phyloP scores from a whole-genome alignment of 257 asterid species.

The Petrea volubilis region DNA sequence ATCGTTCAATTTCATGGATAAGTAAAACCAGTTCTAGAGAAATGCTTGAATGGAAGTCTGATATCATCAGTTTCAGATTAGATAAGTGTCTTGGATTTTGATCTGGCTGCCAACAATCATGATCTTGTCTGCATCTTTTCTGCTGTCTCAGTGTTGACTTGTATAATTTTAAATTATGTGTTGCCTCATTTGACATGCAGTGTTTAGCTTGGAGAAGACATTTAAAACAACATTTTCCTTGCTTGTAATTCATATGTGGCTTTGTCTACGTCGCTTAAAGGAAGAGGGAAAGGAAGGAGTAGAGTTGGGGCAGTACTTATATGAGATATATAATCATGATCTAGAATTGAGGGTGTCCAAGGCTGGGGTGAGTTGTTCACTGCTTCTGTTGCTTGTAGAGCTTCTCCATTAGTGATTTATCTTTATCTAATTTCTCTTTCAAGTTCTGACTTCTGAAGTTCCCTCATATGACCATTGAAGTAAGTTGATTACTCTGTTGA shows the following conservation, averaged over 20 bases:
- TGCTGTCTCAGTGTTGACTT: slow-evolving; percentile 14
- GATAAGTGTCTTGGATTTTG: background rate
- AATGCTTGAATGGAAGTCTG: background rate
- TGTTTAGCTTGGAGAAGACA: slow-evolving; percentile 92
- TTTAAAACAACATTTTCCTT: slow-evolving; percentile 84
- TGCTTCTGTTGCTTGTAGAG: slow-evolving; percentile 4
- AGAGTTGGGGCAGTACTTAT: slow-evolving; percentile 88
- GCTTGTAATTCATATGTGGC: slow-evolving; percentile 96
- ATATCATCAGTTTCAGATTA: background rate
- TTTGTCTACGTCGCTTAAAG: slow-evolving; percentile 81
- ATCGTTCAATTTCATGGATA: background rate
- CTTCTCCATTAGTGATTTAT: background rate
- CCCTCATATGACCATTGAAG: background rate
- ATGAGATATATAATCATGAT: slow-evolving; percentile 88
- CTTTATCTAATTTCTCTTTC: background rate
- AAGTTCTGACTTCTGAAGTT: background rate
- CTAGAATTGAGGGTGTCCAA: slow-evolving; percentile 89
- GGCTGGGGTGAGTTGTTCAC: slow-evolving; percentile 82
- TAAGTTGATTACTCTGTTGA: background rate
- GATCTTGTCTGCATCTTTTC: background rate
- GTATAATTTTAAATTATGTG: slow-evolving; percentile 11
- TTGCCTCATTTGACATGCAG: slow-evolving; percentile 45
- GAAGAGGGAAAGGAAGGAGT: slow-evolving; percentile 91
- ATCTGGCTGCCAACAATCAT: background rate
- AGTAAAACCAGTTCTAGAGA: background rate